These are phyloP conservation scores for Clavariopsis aquatica DNA, from an alignment of 495 filamentous ascomycete genomes.

Conservation along the genomic window DNA sequence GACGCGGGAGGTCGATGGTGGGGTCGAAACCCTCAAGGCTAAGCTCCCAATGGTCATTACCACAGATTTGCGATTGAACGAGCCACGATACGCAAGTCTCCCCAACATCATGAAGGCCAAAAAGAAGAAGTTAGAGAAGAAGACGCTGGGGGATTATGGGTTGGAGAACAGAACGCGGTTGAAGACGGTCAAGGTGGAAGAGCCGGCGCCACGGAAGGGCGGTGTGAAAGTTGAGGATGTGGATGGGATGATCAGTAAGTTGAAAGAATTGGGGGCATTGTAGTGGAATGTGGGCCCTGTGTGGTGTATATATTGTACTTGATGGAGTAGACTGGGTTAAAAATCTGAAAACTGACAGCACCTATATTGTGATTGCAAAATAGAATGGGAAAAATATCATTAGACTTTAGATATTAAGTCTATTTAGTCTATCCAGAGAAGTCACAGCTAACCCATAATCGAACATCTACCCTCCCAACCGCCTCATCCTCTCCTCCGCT, in stretches of 20 bases:
- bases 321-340: not conserved
- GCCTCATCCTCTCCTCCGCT: slow-evolving; percentile 79
- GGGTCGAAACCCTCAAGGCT: slow-evolving; percentile 81
- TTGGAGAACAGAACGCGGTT: slow-evolving; percentile 67
- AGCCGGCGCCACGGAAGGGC: slow-evolving; percentile 85
- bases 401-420: too few relatives aligned
- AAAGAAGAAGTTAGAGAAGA: slow-evolving; percentile 98
- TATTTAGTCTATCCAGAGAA: too few relatives aligned
- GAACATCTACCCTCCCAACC: slow-evolving; percentile 51
- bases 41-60: slow-evolving; percentile 90
- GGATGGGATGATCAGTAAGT: slow-evolving; percentile 82
- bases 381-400: too few relatives aligned
- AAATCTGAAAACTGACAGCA: not conserved
- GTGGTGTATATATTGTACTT: slow-evolving; percentile 18
- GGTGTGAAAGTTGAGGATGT: slow-evolving; percentile 97
- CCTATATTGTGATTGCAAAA: not conserved
- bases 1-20: slow-evolving; percentile 90
- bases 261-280: slow-evolving; percentile 94
- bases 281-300: slow-evolving; percentile 48
- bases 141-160: slow-evolving; percentile 79
- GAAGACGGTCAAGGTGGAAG: slow-evolving; percentile 80
- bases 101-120: slow-evolving; percentile 99
- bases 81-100: slow-evolving; percentile 91
- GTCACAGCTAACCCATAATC: too few relatives aligned
- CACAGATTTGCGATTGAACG: slow-evolving; percentile 91